Conservation (phyloP, 305 asterid species). For the Fraxinus baroniana region DNA sequence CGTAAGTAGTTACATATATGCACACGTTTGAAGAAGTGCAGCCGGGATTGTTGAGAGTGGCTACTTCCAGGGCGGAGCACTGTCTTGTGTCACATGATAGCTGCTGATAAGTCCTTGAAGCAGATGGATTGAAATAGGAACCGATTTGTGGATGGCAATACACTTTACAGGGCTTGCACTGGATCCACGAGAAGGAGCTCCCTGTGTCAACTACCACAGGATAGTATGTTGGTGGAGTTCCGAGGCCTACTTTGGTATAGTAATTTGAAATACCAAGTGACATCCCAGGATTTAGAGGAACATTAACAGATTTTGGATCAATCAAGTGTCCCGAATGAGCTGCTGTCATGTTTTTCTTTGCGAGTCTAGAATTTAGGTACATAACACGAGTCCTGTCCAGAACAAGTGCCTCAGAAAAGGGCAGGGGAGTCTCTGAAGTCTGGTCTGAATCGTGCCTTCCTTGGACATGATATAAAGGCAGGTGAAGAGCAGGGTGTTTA, state of each 20-base stretch:
- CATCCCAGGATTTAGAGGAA: slow-evolving; percentile 44
- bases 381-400: slow-evolving; percentile 39
- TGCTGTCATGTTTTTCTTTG: slow-evolving; percentile 28
- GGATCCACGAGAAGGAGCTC: slow-evolving; percentile 60
- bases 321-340: slow-evolving; percentile 7
- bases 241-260: slow-evolving; percentile 52
- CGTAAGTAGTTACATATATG: slow-evolving; percentile 42
- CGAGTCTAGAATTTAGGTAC: slow-evolving; percentile 37
- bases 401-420: slow-evolving; percentile 30
- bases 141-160: slow-evolving; percentile 49
- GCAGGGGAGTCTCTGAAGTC: background rate
- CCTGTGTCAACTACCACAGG: slow-evolving; percentile 56
- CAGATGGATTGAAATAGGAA: slow-evolving; percentile 36
- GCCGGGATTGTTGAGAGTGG: slow-evolving; percentile 46
- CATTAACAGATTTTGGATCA: slow-evolving; percentile 24
- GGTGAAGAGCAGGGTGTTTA: slow-evolving; percentile 30
- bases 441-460: slow-evolving; percentile 16
- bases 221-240: slow-evolving; percentile 49
- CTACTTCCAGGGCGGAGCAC: slow-evolving; percentile 39
- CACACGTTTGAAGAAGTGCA: slow-evolving; percentile 44
- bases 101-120: slow-evolving; percentile 37
- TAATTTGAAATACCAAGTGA: slow-evolving; percentile 42
- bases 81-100: slow-evolving; percentile 37
- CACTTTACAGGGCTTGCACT: slow-evolving; percentile 48
- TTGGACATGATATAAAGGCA: slow-evolving; percentile 39